A percentile compares a stretch with the other conserved stretches of the same genome.
Evolutionary conservation across 805 yeast species (phyloP).

Genomic region (Metschnikowia noctiluminum): DNA sequence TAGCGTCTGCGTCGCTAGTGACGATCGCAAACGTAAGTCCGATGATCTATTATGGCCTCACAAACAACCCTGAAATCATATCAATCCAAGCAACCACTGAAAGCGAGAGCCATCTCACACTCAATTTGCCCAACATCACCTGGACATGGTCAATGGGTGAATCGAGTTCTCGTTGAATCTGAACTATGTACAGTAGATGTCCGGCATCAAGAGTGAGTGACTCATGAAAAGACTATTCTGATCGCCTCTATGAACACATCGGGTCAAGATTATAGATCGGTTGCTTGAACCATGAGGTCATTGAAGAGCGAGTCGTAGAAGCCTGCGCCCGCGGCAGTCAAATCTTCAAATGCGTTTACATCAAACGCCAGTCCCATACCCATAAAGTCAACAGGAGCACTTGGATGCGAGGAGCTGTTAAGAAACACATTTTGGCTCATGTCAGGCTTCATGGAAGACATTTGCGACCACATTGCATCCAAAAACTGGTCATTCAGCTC

Average conservation of each 20-base stretch:
- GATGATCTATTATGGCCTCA: slow-evolving; percentile 1
- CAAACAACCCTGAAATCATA: slow-evolving; percentile 2
- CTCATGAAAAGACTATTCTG: too few relatives aligned
- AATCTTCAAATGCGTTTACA: background rate
- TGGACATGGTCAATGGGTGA: slow-evolving; percentile 7
- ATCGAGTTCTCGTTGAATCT: background rate
- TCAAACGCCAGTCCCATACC: slow-evolving; percentile 2
- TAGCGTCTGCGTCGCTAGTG: background rate
- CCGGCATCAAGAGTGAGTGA: background rate
- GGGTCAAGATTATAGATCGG: background rate
- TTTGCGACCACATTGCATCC: slow-evolving; percentile 17
- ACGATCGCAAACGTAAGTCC: slow-evolving; percentile 6
- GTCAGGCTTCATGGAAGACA: slow-evolving; percentile 15
- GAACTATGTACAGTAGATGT: background rate
- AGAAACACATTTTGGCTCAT: slow-evolving; percentile 6
- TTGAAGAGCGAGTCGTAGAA: slow-evolving; percentile 12
- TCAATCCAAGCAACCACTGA: slow-evolving; percentile 12
- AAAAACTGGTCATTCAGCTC: slow-evolving; percentile 2
- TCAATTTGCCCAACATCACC: background rate
- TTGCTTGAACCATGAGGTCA: slow-evolving; percentile 4
- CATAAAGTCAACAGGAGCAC: slow-evolving; percentile 4
- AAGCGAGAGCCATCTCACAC: background rate
- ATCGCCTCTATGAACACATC: too few relatives aligned
- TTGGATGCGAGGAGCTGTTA: slow-evolving; percentile 8
- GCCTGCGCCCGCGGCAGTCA: slow-evolving; percentile 7